Conservation (phyloP, 495 filamentous ascomycete genomes). For the Massariosphaeria phaeospora region DNA sequence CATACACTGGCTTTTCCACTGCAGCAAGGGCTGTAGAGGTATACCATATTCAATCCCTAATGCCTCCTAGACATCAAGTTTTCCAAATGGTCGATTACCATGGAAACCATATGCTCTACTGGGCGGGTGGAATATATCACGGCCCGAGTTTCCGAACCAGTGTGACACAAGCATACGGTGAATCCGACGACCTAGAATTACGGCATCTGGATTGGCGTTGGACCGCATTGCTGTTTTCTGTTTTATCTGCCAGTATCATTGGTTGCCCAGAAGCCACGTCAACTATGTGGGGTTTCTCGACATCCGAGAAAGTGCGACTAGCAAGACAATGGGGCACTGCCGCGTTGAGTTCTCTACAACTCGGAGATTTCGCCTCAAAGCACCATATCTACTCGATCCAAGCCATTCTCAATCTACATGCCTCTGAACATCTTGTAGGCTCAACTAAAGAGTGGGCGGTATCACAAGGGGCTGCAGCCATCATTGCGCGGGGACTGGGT, state of each 20-base stretch:
- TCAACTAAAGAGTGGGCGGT: constrained; percentile 32
- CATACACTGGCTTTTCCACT: constrained; percentile 4
- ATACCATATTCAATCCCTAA: constrained; percentile 36
- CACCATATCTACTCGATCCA: constrained; percentile 44
- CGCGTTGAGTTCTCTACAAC: constrained; percentile 38
- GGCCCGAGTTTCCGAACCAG: constrained; percentile 35
- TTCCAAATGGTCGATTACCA: constrained; percentile 42
- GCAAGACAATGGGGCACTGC: constrained; percentile 42
- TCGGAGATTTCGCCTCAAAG: constrained; percentile 40
- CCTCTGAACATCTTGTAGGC: constrained; percentile 47
- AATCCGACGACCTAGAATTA: constrained; percentile 29
- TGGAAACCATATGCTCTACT: constrained; percentile 39
- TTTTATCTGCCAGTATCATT: constrained; percentile 42
- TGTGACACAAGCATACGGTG: constrained; percentile 38
- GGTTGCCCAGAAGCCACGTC: constrained; percentile 36
- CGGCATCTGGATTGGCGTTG: constrained; percentile 39
- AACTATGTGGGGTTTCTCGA: constrained; percentile 40
- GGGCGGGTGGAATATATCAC: constrained; percentile 41
- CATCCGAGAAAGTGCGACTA: constrained; percentile 37
- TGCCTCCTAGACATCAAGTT: constrained; percentile 38
- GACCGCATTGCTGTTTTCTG: constrained; percentile 43
- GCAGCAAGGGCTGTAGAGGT: constrained; percentile 15
- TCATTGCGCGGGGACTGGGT: constrained; percentile 22
- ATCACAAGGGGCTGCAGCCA: constrained; percentile 12
- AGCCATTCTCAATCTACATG: constrained; percentile 45